Base-by-base conservation (phyloP, 495 filamentous ascomycete genomes). In the Penicillium longicatenatum region DNA sequence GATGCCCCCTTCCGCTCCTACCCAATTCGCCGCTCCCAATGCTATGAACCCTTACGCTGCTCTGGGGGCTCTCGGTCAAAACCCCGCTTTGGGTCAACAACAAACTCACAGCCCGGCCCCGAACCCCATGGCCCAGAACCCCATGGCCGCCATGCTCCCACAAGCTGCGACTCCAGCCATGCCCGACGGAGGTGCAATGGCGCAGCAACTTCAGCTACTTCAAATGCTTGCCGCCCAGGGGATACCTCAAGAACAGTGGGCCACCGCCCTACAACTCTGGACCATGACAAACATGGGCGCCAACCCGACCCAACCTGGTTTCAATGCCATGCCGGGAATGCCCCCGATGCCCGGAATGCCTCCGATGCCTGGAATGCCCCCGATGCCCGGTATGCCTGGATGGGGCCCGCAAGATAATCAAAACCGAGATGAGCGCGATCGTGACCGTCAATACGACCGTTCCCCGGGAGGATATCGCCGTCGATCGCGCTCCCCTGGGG, bases 401-500 rank as follows among this genome's bases (percentile, higher is more conserved):
- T 79, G 75, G 80, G 73, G 64, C 52, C 72, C 63, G 33, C 65
- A 71, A 19, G 77, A 79, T 51, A 57, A 63, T 0, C 70, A 72
- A 52, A 76, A 83, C 76, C 88, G 85, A 82, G 88, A 91, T 64
- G 84, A 81, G 58, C 82, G 82, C 54, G 78, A 82, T 57, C 67
- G 74, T 62, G 84, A 81, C 58, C 79, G 83, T 33, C 76, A 80
- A 42, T 83, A 78, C 65, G 73, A 78, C 69, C 79, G 82, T 47
- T 86, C 84, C 17, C 84, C 81, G 31, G 72, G 75, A 50, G 82
- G 82, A 54, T 86, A 85, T 66, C 86, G 88, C 43, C 84, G 86
- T 51, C 86, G 90, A 20, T 94, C 91, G 35, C 83, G 90, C 44
- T 94, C 91, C 29, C 88, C 89, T 35, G 79, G 52, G 37, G 44